These are phyloP conservation scores for Cercospora sp. DNA, from an alignment of 2,329 filamentous ascomycete genomes.

Conservation along the genomic window DNA sequence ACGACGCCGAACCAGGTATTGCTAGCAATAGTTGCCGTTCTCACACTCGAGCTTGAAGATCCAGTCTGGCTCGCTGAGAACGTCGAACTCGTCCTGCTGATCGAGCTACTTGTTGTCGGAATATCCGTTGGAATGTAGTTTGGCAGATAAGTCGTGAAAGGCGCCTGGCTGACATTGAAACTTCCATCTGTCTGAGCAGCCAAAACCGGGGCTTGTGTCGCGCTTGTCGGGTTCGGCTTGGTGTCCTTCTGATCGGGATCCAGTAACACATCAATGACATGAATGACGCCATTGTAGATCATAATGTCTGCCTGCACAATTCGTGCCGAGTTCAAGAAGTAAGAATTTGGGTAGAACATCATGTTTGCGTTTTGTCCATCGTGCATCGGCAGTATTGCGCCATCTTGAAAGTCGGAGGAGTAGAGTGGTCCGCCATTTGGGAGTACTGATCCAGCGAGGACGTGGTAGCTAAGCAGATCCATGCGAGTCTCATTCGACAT, in stretches of 20 bases:
- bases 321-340: slow-evolving; percentile 56
- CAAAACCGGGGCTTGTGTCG: slow-evolving; percentile 40
- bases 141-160: slow-evolving; percentile 26
- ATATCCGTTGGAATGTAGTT: slow-evolving; percentile 19
- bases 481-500: slow-evolving; percentile 35
- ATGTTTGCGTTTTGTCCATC: slow-evolving; percentile 47
- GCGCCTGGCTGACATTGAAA: slow-evolving; percentile 20
- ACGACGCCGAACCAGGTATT: background rate
- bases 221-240: slow-evolving; percentile 42
- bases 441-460: slow-evolving; percentile 30
- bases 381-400: slow-evolving; percentile 29
- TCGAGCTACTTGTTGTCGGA: slow-evolving; percentile 1
- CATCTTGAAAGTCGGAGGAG: slow-evolving; percentile 37
- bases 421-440: slow-evolving; percentile 30
- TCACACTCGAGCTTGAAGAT: slow-evolving; percentile 1
- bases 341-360: slow-evolving; percentile 43
- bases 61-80: background rate
- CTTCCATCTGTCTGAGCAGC: slow-evolving; percentile 15
- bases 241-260: slow-evolving; percentile 45
- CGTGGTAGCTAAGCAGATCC: slow-evolving; percentile 41
- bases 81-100: background rate
- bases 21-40: background rate
- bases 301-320: slow-evolving; percentile 54
- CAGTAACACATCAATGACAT: slow-evolving; percentile 54
- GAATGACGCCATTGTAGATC: slow-evolving; percentile 58